Evolutionary conservation across 805 yeast species (phyloP).

Genomic region (Candida golubevii): DNA sequence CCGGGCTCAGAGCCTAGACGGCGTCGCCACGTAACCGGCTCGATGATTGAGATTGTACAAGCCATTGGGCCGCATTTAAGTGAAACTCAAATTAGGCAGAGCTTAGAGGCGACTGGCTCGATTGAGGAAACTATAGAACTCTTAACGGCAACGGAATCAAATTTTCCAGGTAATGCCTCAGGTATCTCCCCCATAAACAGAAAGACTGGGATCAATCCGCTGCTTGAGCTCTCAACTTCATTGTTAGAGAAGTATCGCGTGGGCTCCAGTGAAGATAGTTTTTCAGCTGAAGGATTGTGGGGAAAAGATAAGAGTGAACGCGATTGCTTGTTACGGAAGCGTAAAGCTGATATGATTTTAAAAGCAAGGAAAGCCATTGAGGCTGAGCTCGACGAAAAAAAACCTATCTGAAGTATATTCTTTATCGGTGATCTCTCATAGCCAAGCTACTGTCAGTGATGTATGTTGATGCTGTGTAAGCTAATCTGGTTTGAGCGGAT

Average conservation of each 20-base stretch:
- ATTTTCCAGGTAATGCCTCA: no score
- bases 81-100: slow-evolving; percentile 65
- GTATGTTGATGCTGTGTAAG: no score
- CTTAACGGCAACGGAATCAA: slow-evolving; percentile 44
- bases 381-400: not conserved
- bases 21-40: slow-evolving; percentile 51
- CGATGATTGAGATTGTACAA: slow-evolving; percentile 83
- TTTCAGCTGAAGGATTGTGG: slow-evolving; percentile 18
- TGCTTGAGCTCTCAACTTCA: slow-evolving; percentile 1
- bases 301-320: slow-evolving; percentile 18
- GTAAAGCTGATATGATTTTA: slow-evolving; percentile 39
- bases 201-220: not conserved
- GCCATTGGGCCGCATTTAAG: slow-evolving; percentile 74
- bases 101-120: slow-evolving; percentile 71
- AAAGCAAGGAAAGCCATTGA: slow-evolving; percentile 47
- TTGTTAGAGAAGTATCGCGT: slow-evolving; percentile 43
- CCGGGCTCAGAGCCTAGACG: slow-evolving; percentile 11
- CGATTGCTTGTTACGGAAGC: slow-evolving; percentile 20
- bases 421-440: no score
- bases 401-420: no score
- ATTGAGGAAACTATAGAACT: slow-evolving; percentile 78
- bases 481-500: no score
- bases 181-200: slow-evolving; percentile 48
- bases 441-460: no score
- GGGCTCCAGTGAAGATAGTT: slow-evolving; percentile 19